Evolutionary conservation across 2,329 filamentous ascomycete genomes (phyloP).

Genomic region (Trematosphaeria pertusa): DNA sequence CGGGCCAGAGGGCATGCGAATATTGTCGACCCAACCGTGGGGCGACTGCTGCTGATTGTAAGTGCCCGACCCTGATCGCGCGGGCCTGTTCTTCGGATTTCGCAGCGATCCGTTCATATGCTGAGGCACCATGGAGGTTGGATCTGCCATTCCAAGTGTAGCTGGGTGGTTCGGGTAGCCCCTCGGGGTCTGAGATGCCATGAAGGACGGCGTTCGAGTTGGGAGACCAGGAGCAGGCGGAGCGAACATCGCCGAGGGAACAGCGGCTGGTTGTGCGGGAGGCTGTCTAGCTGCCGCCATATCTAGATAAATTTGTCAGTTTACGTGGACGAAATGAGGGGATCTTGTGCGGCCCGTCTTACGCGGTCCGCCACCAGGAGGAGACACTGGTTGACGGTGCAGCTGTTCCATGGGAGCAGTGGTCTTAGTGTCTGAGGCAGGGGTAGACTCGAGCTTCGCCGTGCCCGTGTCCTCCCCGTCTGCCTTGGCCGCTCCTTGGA

Average conservation of each 20-base stretch:
- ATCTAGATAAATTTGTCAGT: no score
- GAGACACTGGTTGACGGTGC: background rate
- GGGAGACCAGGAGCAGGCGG: background rate
- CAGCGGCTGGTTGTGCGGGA: background rate
- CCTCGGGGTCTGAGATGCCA: constrained; percentile 1
- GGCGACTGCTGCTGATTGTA: constrained; percentile 11
- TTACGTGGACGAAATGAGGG: no score
- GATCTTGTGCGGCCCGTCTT: constrained; percentile 2
- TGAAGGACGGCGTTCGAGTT: background rate
- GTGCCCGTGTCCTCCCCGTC: background rate
- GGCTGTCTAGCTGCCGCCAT: background rate
- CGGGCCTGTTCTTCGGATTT: constrained; percentile 15
- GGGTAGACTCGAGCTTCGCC: background rate
- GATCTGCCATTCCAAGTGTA: constrained; percentile 3
- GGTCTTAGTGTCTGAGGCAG: background rate
- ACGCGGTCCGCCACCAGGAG: constrained; percentile 4
- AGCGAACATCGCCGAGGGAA: background rate
- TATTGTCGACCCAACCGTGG: constrained; percentile 23
- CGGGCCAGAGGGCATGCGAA: constrained; percentile 18
- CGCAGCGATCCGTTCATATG: constrained; percentile 16
- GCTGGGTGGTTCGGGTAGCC: constrained; percentile 6
- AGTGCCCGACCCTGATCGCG: constrained; percentile 16
- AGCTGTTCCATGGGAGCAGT: background rate
- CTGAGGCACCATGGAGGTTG: constrained; percentile 10
- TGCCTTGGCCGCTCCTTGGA: background rate